Evolutionary conservation across 139 green algal genomes (phyloP), one percentile per base, ranked within the genome.

Genomic region (Microglena sp.): DNA sequence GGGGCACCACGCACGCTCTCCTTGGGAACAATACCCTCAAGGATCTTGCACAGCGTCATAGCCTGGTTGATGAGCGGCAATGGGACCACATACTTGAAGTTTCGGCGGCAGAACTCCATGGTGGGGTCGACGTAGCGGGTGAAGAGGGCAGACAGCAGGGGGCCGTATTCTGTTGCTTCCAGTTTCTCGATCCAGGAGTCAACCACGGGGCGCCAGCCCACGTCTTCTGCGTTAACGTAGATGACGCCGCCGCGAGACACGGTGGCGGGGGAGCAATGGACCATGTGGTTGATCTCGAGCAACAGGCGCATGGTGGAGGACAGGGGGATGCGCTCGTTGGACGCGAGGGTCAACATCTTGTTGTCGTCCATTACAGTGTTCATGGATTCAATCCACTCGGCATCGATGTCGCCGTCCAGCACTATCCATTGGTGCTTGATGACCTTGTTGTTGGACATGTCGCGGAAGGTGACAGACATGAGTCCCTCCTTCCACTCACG

Each of bases 401-500:
- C 88, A 60, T 97, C 90, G 61, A 97, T 95, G 77, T 97, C 90
- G 33, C 90, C 90, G 60, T 97, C 90, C 53, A 97, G 82, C 58
- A 97, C 87, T 64, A 97, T 95, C 90, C 90, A 97, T 73, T 97
- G 67, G 79, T 96, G 90, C 68, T 86, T 84, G 75, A 86, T 84
- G 57, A 73, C 28, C 57, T 77, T 84, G 77, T 92, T 92, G 75
- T 89, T 90, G 60, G 83, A 78, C 76, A 91, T 87, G 79, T 93
- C 84, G 58, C 88, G 84, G 81, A 92, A 95, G 8, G 82, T 93
- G 22, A 89, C 81, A 11, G 70, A 85, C 66, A 97, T 81, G n/a
- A 97, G 71, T 15, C 90, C 90, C 75, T 97, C 90, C 69, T 92
- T 92, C 90, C 90, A 97, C 75, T 97, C 90, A 44, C 90, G 84